Conservation (phyloP, 257 asterid species). For the Leonotis leonurus region DNA sequence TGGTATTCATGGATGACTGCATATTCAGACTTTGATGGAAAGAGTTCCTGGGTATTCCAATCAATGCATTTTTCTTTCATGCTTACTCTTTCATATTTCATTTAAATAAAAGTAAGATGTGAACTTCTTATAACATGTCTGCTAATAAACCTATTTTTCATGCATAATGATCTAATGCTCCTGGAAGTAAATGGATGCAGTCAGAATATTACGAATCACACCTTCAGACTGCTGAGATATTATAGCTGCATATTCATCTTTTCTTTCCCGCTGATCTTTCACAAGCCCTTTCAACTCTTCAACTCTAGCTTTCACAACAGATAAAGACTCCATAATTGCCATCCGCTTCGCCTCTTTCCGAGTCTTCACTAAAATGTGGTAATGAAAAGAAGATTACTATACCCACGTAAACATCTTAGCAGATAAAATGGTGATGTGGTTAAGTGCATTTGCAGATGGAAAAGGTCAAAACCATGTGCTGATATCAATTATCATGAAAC, state of each 20-base stretch:
- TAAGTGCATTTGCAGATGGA: neutral
- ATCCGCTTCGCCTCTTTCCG: conserved; percentile 70
- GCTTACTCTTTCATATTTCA: neutral
- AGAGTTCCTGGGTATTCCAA: neutral
- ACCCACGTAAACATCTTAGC: neutral
- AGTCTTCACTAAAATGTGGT: conserved; percentile 44
- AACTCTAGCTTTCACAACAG: conserved; percentile 50
- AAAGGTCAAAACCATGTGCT: neutral
- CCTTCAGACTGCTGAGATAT: conserved; percentile 77
- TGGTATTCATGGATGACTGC: neutral
- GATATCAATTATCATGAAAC: neutral
- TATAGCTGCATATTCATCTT: conserved; percentile 69
- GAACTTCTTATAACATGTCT: neutral
- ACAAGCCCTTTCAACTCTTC: conserved; percentile 53
- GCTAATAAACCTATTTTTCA: neutral
- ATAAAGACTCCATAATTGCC: conserved; percentile 46
- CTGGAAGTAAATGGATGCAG: conserved; percentile 9
- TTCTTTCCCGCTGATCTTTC: conserved; percentile 57
- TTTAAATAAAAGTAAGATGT: neutral
- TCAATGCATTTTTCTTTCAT: neutral
- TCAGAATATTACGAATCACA: conserved; percentile 6
- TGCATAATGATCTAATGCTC: too few species aligned
- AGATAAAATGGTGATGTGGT: neutral
- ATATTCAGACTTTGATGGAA: neutral
- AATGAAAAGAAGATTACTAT: neutral